A percentile compares a stretch with the other conserved stretches of the same genome.
These are phyloP conservation scores for Exophiala sideris DNA, from an alignment of 2,329 filamentous ascomycete species.

Conservation along the genomic window DNA sequence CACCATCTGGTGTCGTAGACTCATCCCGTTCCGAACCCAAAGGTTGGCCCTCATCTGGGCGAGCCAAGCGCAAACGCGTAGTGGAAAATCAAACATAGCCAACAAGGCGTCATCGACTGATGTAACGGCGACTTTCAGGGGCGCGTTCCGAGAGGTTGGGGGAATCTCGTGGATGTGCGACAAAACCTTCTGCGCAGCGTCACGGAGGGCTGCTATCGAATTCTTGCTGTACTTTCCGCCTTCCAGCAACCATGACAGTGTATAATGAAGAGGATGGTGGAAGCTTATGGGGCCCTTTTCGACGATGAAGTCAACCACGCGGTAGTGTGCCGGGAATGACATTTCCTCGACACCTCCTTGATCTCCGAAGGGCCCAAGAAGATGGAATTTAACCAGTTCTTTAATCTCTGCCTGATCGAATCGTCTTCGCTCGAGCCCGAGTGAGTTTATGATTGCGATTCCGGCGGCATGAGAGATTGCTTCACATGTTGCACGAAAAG, in stretches of 20 bases:
- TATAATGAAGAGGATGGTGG: constrained; percentile 94
- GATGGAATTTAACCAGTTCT: constrained; percentile 78
- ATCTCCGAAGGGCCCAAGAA: constrained; percentile 40
- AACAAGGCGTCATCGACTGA: constrained; percentile 74
- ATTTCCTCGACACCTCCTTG: background rate
- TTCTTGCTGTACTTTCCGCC: constrained; percentile 59
- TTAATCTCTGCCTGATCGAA: constrained; percentile 88
- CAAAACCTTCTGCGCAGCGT: constrained; percentile 63
- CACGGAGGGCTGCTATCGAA: constrained; percentile 58
- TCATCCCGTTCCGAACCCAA: constrained; percentile 98
- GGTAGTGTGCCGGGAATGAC: constrained; percentile 31
- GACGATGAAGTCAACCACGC: constrained; percentile 81
- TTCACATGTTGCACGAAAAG: constrained; percentile 53
- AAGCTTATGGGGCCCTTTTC: constrained; percentile 92
- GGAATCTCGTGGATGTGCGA: constrained; percentile 21
- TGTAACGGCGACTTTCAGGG: constrained; percentile 17
- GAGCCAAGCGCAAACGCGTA: constrained; percentile 92
- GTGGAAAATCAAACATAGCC: constrained; percentile 85
- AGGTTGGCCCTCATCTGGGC: constrained; percentile 97
- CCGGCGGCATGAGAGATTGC: constrained; percentile 65
- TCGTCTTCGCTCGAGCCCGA: constrained; percentile 80
- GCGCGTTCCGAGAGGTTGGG: constrained; percentile 14
- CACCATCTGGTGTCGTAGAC: constrained; percentile 87
- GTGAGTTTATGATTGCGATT: constrained; percentile 80
- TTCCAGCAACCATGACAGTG: constrained; percentile 91